Evolutionary conservation across 345 rosid genomes (phyloP), one percentile per base, ranked within the genome.

Genomic region (Gossypium rotundifolium): DNA sequence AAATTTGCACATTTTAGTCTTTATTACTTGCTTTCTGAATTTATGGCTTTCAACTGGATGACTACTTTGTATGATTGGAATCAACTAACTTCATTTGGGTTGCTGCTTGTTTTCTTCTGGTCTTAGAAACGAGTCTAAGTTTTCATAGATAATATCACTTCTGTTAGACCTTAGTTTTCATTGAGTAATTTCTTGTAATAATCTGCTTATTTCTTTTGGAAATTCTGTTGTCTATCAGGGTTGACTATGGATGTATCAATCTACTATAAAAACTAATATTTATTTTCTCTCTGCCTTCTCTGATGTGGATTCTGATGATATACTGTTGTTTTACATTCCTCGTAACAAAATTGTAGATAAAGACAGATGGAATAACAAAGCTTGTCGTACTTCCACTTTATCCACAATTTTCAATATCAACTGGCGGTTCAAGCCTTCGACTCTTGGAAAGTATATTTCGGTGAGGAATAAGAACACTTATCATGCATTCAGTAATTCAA

Each of bases 381-480:
- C 98, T 94, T 63, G 99, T 92, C 76, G 98, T 94, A 75, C 96
- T 94, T 80, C 99, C 99, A 42, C 97, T 94, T 78, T 94, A 94
- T 85, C 99, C 99, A 33, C 98, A 94, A 72, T 94, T 94, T 84
- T 94, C 99, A 7, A 94, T 94, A 87, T 94, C 99, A 57, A 94
- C 99, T 49, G 92, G 99, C 70, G 99, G 99, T 68, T 94, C 99
- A 81, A 94, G 99, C 83, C 95, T 94, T 71, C 88, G 97, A 78
- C 98, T 94, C 59, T 87, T 94, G 84, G 98, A 94, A 83, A 85
- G 84, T 70, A 92, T 94, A 87, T 94, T 94, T 80, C 81, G 99
- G 98, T 94, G 77, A 79, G 79, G 52, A 63, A 46, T 64, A 72
- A 63, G 16, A 33, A 10, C 77, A 42, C 17, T 61, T 70, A 1